Evolutionary conservation across 2,329 filamentous ascomycete genomes (phyloP).

Genomic region (Stenocarpella maydis): DNA sequence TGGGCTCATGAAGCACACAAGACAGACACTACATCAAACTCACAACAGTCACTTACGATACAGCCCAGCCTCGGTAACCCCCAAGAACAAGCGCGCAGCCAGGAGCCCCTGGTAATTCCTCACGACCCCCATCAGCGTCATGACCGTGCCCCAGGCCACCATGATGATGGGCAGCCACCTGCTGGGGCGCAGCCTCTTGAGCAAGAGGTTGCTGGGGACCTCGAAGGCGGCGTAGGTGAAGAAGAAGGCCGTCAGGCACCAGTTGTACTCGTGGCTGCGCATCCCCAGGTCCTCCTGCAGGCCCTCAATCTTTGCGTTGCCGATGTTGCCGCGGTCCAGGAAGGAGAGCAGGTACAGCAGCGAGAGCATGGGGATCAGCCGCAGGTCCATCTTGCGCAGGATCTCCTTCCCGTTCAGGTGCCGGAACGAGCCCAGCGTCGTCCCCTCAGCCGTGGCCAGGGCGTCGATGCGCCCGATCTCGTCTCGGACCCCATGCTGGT

Average conservation of each 20-base stretch:
- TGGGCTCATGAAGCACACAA: conserved; percentile 39
- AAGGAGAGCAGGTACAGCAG: conserved; percentile 74
- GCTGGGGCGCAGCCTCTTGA: conserved; percentile 77
- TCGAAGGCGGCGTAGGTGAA: conserved; percentile 81
- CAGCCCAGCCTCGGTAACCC: conserved; percentile 72
- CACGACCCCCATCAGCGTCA: conserved; percentile 64
- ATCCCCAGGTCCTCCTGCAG: conserved; percentile 63
- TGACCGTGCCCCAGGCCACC: conserved; percentile 62
- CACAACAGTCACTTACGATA: conserved; percentile 50
- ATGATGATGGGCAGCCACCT: conserved; percentile 82
- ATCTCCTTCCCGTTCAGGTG: conserved; percentile 65
- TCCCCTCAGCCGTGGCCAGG: conserved; percentile 32
- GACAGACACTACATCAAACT: conserved; percentile 57
- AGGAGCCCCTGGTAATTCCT: conserved; percentile 57
- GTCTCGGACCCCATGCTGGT: background rate
- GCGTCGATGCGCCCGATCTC: conserved; percentile 36
- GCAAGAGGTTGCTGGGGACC: conserved; percentile 77
- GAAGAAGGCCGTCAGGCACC: conserved; percentile 77
- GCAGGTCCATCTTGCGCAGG: conserved; percentile 64
- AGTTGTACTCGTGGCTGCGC: conserved; percentile 74
- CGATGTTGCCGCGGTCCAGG: conserved; percentile 71
- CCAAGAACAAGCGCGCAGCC: conserved; percentile 64
- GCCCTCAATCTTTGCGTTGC: conserved; percentile 72
- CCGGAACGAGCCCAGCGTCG: conserved; percentile 41
- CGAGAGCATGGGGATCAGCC: conserved; percentile 69